phyloP scores from a whole-genome alignment of 345 rosid genomes.

The Brassica nigra region DNA sequence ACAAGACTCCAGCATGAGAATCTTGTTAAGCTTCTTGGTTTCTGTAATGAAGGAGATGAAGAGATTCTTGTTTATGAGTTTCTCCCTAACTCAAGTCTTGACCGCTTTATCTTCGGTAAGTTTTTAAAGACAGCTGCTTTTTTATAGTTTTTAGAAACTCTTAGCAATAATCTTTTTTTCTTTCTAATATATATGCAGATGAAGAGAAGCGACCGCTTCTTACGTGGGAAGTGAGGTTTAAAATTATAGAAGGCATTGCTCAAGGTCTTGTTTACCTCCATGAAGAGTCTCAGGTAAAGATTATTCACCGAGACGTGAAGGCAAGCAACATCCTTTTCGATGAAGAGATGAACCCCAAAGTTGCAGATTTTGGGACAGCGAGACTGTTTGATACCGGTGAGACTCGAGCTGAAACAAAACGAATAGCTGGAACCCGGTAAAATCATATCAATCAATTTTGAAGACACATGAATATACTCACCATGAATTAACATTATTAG shows the following conservation, averaged over 20 bases:
- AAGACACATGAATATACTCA: neutral
- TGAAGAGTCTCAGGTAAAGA: constrained; percentile 36
- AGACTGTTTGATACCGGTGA: constrained; percentile 36
- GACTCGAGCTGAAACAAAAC: constrained; percentile 41
- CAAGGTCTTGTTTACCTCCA: constrained; percentile 45
- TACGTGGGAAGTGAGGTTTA: constrained; percentile 32
- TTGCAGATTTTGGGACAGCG: constrained; percentile 48
- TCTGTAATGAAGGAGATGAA: constrained; percentile 48
- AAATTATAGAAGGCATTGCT: constrained; percentile 42
- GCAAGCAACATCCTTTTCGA: constrained; percentile 41
- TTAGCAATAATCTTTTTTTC: neutral
- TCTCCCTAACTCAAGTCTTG: constrained; percentile 53
- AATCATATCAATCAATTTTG: neutral
- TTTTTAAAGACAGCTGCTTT: neutral
- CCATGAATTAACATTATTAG: neutral
- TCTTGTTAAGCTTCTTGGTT: constrained; percentile 59
- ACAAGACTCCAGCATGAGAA: constrained; percentile 63
- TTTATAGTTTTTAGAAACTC: neutral
- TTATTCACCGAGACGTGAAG: constrained; percentile 43
- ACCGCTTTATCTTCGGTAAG: constrained; percentile 51
- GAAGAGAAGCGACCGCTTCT: constrained; percentile 23
- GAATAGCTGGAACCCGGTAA: constrained; percentile 27
- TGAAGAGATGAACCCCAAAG: constrained; percentile 38
- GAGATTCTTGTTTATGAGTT: constrained; percentile 58
- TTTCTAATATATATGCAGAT: constrained; percentile 11